Conservation (phyloP, 2,329 filamentous ascomycete species). For the Neopestalotiopsis sp. region DNA sequence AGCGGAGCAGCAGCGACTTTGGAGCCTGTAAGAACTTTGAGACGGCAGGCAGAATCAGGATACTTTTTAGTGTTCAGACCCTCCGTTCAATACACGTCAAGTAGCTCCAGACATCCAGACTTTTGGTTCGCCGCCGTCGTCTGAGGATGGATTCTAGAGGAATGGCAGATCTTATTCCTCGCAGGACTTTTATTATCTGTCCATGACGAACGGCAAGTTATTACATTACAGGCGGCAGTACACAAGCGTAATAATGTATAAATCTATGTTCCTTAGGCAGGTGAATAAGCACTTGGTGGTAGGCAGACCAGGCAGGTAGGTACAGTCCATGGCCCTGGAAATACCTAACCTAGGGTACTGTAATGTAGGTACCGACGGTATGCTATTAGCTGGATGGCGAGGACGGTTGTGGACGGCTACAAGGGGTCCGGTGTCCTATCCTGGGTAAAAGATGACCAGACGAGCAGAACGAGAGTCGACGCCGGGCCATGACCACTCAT, state of each 20-base stretch:
- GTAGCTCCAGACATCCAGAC: neutral
- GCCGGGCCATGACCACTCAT: neutral
- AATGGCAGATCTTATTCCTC: constrained; percentile 7
- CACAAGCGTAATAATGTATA: neutral
- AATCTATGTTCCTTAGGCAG: neutral
- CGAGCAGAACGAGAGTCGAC: neutral
- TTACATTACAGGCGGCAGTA: neutral
- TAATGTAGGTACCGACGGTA: neutral
- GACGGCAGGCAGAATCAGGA: neutral
- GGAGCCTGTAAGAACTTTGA: neutral
- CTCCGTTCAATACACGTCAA: neutral
- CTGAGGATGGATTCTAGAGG: constrained; percentile 13
- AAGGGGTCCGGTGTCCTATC: constrained; percentile 1
- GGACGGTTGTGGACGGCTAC: neutral
- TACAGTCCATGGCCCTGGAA: neutral
- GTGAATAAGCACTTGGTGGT: no score
- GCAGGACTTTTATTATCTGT: neutral
- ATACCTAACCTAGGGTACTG: neutral
- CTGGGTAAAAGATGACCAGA: neutral
- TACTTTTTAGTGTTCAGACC: neutral
- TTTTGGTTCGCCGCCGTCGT: neutral
- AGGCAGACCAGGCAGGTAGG: no score
- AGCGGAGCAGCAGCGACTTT: neutral
- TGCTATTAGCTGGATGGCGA: neutral
- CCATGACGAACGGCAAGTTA: neutral